Base-by-base conservation (phyloP, 108 stramenopile genomes). In the Skeletonema menzelii region DNA sequence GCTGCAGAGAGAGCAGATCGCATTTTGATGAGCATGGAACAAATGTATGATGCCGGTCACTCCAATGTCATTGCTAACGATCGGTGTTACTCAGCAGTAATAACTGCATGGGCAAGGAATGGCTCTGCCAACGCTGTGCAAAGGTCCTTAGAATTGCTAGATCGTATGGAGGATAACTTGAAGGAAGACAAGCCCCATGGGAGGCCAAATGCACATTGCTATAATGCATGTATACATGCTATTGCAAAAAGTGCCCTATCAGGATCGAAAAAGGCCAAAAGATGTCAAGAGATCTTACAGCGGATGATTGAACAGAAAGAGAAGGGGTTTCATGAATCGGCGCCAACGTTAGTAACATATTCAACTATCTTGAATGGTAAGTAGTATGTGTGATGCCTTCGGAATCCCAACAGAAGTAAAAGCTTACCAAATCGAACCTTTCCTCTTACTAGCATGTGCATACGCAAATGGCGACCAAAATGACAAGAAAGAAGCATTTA, bases 31-130 rank as follows among this genome's bases (percentile, higher is more conserved):
- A 68, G 70, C 14, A 88, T 92, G 84, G 87, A 89, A 72, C 59
- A 44, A 47, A 70, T 89, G 0, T 59, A 86, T 72, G 24, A 68
- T 3, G 62, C 65, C 10, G 90, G 90, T 3, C 70, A 56, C 55
- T 61, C 77, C n/a, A 49, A 68, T 24, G 71, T 72, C 19, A 53
- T 72, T 8, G 71, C 78, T 1, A 72, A 79, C 53, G 68, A 67
- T 37, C 59, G 71, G 26, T 79, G 73, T 27, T 86, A 85, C 58
- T 88, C 88, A 30, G 85, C 88, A 56, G 80, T 87, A 8, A 89
- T 91, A 27, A 88, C 87, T 40, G 88, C 91, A 4, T 89, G 88
- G 86, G 88, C 86, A 19, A 63, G 88, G 14, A 88, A 86, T 59
- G 77, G 76, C 35, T 70, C 75, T 22, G 63, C 70, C 14, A 71